Conservation (phyloP, 352 stramenopile species). For the Pilasporangium apinafurcum region DNA sequence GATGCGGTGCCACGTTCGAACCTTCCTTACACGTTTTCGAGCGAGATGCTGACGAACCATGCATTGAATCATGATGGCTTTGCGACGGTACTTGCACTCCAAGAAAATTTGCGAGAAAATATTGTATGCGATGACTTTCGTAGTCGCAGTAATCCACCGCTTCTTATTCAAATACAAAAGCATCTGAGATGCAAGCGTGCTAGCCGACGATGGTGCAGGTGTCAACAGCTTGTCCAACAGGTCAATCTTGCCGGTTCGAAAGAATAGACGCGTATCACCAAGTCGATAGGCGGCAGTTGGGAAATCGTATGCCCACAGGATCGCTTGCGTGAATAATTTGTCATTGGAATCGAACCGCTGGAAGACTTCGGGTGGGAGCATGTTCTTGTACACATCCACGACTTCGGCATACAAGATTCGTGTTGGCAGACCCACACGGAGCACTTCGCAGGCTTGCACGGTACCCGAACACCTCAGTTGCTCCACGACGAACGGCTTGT, state of each 20-base stretch:
- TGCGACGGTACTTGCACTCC: conserved; percentile 60
- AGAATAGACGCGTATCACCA: conserved; percentile 78
- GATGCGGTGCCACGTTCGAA: conserved; percentile 57
- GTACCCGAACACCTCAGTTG: conserved; percentile 68
- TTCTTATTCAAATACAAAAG: conserved; percentile 70
- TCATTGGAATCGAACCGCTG: conserved; percentile 77
- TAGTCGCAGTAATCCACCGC: conserved; percentile 66
- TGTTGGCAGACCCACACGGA: conserved; percentile 75
- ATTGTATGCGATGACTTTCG: conserved; percentile 68
- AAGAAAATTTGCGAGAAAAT: conserved; percentile 65
- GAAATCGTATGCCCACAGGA: conserved; percentile 75
- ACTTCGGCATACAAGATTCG: conserved; percentile 84
- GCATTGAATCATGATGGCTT: conserved; percentile 75
- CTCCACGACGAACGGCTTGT: conserved; percentile 70
- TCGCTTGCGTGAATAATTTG: conserved; percentile 81
- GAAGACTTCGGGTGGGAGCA: conserved; percentile 60
- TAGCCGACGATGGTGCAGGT: conserved; percentile 23
- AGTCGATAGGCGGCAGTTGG: conserved; percentile 70
- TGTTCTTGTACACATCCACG: conserved; percentile 71
- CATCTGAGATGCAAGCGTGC: conserved; percentile 25
- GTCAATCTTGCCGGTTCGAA: conserved; percentile 83
- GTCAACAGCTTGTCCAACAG: conserved; percentile 73
- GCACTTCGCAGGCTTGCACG: conserved; percentile 74
- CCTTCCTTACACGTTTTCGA: conserved; percentile 55
- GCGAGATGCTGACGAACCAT: conserved; percentile 69